Percentiles rank a stretch among this genome's conserved stretches.
These are phyloP conservation scores for Scortechinia acanthostroma DNA, from an alignment of 2,329 filamentous ascomycete species.

Conservation along the genomic window DNA sequence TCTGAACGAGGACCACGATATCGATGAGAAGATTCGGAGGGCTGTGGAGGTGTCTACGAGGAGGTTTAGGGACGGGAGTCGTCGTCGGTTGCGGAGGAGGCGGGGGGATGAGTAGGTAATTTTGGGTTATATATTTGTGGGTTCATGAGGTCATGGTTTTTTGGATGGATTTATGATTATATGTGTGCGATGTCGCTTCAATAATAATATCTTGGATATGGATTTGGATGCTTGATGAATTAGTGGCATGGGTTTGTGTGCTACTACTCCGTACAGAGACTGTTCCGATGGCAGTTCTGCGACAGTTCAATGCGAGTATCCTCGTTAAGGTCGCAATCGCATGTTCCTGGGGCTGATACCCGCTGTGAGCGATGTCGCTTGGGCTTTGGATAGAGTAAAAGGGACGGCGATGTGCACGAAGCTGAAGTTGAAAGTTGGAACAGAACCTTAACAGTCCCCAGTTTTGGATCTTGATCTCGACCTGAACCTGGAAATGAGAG, in stretches of 20 bases:
- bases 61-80: not conserved
- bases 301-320: too few relatives aligned
- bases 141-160: too few relatives aligned
- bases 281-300: too few relatives aligned
- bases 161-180: too few relatives aligned
- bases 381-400: not conserved
- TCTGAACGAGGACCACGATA: not conserved
- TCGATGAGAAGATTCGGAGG: not conserved
- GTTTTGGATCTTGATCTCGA: not conserved
- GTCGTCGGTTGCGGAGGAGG: not conserved
- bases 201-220: conserved; percentile 1
- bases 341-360: not conserved
- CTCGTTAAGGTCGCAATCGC: too few relatives aligned
- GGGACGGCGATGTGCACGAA: not conserved
- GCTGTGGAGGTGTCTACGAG: not conserved
- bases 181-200: too few relatives aligned
- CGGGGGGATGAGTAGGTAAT: too few relatives aligned
- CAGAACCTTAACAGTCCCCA: conserved; percentile 1
- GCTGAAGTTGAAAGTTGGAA: too few relatives aligned
- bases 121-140: too few relatives aligned
- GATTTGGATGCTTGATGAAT: too few relatives aligned
- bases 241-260: not conserved
- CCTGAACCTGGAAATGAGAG: not conserved
- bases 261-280: conserved; percentile 1
- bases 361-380: too few relatives aligned